These are phyloP conservation scores for Clarireedia hainanense DNA, from an alignment of 2,329 filamentous ascomycete genomes.

Conservation along the genomic window DNA sequence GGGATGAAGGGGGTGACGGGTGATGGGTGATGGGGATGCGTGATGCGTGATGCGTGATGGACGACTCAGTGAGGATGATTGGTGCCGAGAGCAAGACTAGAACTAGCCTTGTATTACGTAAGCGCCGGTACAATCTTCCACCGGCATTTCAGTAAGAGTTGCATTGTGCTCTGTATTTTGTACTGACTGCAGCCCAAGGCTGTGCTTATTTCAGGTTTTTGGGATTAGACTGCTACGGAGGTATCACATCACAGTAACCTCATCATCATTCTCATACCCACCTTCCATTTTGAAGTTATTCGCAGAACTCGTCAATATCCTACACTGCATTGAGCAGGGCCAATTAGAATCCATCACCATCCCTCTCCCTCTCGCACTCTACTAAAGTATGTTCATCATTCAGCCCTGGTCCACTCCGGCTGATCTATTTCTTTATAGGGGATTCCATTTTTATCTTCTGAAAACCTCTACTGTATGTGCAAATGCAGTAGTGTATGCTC, in stretches of 20 bases:
- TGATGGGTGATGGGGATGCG: not conserved
- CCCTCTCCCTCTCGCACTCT: too few species aligned
- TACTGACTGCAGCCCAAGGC: too few species aligned
- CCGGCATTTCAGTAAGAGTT: constrained; percentile 3
- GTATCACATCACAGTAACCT: not conserved
- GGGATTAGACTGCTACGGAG: not conserved
- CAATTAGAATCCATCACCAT: not conserved
- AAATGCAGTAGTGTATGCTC: too few species aligned
- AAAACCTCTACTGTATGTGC: not conserved
- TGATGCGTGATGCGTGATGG: not conserved
- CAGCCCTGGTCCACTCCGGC: not conserved
- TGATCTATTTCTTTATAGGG: not conserved
- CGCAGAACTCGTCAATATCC: not conserved
- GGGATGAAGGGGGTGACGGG: too few species aligned
- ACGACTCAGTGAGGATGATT: not conserved
- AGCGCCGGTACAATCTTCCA: not conserved
- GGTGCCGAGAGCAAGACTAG: not conserved
- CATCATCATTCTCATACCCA: not conserved
- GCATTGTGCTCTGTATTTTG: not conserved
- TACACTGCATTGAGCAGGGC: not conserved
- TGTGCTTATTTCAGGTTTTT: not conserved
- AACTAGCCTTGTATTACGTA: not conserved
- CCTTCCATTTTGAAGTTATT: constrained; percentile 3
- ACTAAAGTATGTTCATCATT: not conserved
- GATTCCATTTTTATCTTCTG: not conserved